Conservation (phyloP, 768 basidiomycete genomes). For the Lactarius vividus region DNA sequence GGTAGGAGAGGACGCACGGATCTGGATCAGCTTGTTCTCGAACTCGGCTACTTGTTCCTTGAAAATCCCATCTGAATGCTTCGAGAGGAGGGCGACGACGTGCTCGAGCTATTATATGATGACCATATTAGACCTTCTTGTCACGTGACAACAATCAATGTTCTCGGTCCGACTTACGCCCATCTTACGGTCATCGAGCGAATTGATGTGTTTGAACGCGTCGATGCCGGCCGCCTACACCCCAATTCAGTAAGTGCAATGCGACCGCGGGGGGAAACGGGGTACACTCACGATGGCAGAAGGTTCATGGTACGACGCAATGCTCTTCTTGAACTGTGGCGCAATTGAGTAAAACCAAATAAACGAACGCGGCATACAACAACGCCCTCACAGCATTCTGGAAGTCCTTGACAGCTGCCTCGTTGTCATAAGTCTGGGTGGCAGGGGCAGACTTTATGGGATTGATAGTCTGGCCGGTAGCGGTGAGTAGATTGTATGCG, state of each 20-base stretch:
- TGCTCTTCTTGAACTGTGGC: constrained; percentile 15
- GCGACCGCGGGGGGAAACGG: background rate
- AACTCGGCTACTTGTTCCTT: constrained; percentile 43
- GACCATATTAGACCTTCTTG: background rate
- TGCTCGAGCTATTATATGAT: constrained; percentile 61
- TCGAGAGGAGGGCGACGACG: constrained; percentile 58
- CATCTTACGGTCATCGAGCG: constrained; percentile 76
- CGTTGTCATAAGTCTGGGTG: background rate
- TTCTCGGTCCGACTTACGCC: constrained; percentile 45
- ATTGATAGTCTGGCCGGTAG: background rate
- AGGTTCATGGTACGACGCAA: constrained; percentile 11
- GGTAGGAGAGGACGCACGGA: constrained; percentile 41
- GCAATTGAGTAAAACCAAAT: background rate
- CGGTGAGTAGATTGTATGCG: background rate
- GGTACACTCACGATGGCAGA: constrained; percentile 4
- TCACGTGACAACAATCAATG: background rate
- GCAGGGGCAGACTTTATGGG: background rate
- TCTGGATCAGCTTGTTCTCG: constrained; percentile 44
- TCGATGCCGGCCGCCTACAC: constrained; percentile 60
- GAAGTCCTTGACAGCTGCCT: constrained; percentile 11
- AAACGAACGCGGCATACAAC: background rate
- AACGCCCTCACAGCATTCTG: constrained; percentile 5
- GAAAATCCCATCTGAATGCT: constrained; percentile 39
- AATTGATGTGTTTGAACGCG: constrained; percentile 52
- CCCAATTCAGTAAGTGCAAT: background rate